Base-by-base conservation (phyloP, 2,329 filamentous ascomycete species). In the Fragosphaeria purpurea region DNA sequence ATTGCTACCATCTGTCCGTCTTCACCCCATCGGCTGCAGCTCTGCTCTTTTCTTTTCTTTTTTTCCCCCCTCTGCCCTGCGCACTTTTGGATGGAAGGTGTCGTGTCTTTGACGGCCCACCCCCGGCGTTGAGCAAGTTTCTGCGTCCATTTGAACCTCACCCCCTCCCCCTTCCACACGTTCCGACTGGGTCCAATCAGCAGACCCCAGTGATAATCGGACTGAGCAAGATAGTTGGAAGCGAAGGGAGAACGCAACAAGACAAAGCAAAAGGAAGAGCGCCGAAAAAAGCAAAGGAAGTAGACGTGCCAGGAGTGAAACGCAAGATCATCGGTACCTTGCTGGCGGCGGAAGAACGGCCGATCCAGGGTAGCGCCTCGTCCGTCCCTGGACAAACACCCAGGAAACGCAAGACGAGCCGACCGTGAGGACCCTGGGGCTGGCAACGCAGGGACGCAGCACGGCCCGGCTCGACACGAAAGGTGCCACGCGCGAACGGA, bases 201-300 rank as follows among this genome's bases (percentile, higher is more conserved):
- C 43, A 37, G 35, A 6, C 44, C 9, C 35, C 50, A 63, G 71
- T 63, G 50, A 86, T 86, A 83, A 80, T 80, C 62, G 72, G 82
- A 46, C 81, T 86, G 57, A 79, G 85, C 61, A 82, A 82, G 55
- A 73, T 80, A 22, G 22, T 22, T 22, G 22, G 22, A 22, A 22
- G 22, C 22, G 22, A 22, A 22, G 22, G 22, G 22, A 22, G 37
- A 38, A 38, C 37, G 37, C 8, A 38, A 38, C 8, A 4, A 38
- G 12, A 38, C 22, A 22, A 22, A 22, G 22, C 22, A 22, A 22
- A 22, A 22, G 22, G 22, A 22, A 22, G 22, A 22, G 22, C 22
- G 3, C 22, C 22, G 3, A 22, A 22, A 22, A 22, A 22, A 22
- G 22, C 22, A 22, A 22, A 22, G 22, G 22, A 22, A 22, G 22